phyloP scores from a whole-genome alignment of 1,284 basidiomycete species.

The Puccinia sorghi region DNA sequence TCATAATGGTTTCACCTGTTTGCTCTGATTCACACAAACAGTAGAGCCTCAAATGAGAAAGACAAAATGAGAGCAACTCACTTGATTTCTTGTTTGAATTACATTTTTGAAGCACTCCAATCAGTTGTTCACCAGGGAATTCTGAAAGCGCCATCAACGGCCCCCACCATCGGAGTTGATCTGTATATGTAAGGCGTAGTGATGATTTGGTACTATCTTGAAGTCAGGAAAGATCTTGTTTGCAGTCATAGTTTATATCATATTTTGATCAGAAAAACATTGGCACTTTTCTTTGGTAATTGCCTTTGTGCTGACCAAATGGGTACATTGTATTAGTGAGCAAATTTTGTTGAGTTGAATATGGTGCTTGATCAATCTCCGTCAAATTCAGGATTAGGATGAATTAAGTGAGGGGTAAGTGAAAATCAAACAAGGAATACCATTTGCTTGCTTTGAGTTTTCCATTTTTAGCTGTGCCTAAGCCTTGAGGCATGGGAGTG shows the following conservation, averaged over 20 bases:
- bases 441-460: constrained; percentile 51
- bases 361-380: no score
- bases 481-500: constrained; percentile 37
- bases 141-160: constrained; percentile 50
- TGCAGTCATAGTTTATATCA: constrained; percentile 32
- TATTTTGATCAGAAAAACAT: constrained; percentile 21
- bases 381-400: no score
- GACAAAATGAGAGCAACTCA: neutral
- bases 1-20: constrained; percentile 8
- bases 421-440: constrained; percentile 48
- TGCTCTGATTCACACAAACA: neutral
- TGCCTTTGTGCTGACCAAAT: constrained; percentile 25
- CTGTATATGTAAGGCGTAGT: constrained; percentile 50
- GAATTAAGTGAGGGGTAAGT: constrained; percentile 49
- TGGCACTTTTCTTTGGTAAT: constrained; percentile 28
- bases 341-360: constrained; percentile 44
- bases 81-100: constrained; percentile 33
- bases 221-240: constrained; percentile 3
- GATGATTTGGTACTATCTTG: constrained; percentile 50
- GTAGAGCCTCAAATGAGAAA: neutral
- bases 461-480: constrained; percentile 46
- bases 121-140: constrained; percentile 47
- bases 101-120: constrained; percentile 50
- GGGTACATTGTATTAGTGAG: constrained; percentile 49
- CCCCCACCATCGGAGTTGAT: constrained; percentile 50